Base-by-base conservation (phyloP, 805 yeast species). In the Sugiyamaella marilandica region DNA sequence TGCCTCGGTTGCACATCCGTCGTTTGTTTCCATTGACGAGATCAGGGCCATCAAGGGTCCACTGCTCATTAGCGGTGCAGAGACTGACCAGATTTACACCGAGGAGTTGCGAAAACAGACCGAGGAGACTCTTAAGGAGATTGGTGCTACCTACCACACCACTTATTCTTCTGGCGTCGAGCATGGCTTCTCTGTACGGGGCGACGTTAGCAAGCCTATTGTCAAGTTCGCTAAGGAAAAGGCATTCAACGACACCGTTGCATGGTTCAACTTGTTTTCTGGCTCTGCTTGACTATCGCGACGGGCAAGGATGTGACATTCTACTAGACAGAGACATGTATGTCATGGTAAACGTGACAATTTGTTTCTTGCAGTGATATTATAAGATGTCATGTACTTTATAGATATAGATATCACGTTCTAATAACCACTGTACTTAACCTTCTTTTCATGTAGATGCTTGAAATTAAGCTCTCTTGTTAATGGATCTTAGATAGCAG, bases 1-100 rank as follows among this genome's bases (percentile, higher is more conserved):
- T 14, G 88, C 79, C 62, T 95, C 92, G 13, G 69, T 80, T 57
- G 94, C 94, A 8, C 97, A 91, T 69, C 97, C 97, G 5, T 84
- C 95, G 2, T 77, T 84, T 55, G 83, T 87, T 13, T 55, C 75
- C 10, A 75, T 76, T 33, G 90, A 81, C 36, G 95, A 86, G 63
- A 75, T 88, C 46, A 78, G 74, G 49, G 77, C 72, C 1, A 66
- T 91, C 59, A 79, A 75, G 58, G 71, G 69, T 55, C 95, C 95
- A 18, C 43, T 91, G 29, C 59, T 83, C 57, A 82, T 90, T 58
- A 75, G 87, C 18, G 87, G 87, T 51, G 95, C 96, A 47, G 88
- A 87, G 71, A 67, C 57, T 14, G 97, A 91, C 66, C 49, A 62
- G 0, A 71, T 77, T 48, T 91, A 84, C 77, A 64, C 89, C 2